Conservation (phyloP, 805 yeast species). For the Candida berthetii region DNA sequence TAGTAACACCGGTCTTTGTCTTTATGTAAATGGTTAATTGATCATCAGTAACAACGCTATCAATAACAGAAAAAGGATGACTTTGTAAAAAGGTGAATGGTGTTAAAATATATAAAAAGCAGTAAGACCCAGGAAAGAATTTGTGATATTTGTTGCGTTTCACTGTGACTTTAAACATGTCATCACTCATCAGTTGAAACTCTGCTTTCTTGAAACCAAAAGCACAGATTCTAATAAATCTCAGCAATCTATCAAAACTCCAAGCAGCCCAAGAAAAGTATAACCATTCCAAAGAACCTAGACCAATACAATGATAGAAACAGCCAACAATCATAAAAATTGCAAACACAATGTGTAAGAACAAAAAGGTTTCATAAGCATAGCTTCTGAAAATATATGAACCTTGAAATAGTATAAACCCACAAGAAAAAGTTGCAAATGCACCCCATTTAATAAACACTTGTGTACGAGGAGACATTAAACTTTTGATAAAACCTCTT, state of each 20-base stretch:
- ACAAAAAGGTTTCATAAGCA: constrained; percentile 51
- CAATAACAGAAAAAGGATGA: constrained; percentile 64
- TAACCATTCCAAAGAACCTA: constrained; percentile 43
- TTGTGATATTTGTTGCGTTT: constrained; percentile 42
- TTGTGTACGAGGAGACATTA: constrained; percentile 14
- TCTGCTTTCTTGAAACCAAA: constrained; percentile 18
- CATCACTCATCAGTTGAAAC: constrained; percentile 25
- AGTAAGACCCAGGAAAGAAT: constrained; percentile 48
- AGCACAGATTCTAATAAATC: constrained; percentile 30
- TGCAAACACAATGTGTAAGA: constrained; percentile 48
- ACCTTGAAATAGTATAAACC: constrained; percentile 38
- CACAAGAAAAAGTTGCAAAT: constrained; percentile 32
- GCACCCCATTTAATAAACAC: constrained; percentile 24
- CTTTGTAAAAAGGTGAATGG: constrained; percentile 57
- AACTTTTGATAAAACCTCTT: constrained; percentile 4
- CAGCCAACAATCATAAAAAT: constrained; percentile 40
- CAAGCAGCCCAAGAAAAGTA: constrained; percentile 39
- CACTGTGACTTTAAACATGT: constrained; percentile 37
- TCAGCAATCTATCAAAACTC: constrained; percentile 41
- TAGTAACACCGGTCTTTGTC: constrained; percentile 39
- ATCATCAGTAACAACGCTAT: constrained; percentile 29
- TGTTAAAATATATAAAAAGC: constrained; percentile 50
- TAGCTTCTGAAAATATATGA: constrained; percentile 39
- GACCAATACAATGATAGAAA: constrained; percentile 47
- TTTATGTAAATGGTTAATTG: constrained; percentile 29